Evolutionary conservation across 371 early-diverging fungal species (phyloP).

Genomic region (Apophysomyces ossiformis): DNA sequence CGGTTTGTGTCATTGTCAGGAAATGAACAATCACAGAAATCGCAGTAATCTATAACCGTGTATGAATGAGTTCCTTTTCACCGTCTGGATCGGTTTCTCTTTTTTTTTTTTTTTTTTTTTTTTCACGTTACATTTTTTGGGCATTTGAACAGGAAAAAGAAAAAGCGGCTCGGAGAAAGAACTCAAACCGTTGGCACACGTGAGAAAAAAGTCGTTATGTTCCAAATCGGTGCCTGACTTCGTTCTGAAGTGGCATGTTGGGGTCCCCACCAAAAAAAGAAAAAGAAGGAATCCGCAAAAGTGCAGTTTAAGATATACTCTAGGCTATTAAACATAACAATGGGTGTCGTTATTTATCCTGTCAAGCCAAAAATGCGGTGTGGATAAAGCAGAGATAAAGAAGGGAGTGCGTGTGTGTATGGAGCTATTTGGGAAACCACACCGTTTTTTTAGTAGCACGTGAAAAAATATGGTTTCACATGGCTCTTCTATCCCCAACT

Average conservation of each 20-base stretch:
- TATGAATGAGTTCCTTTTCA: neutral
- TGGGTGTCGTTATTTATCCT: no score
- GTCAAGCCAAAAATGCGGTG: no score
- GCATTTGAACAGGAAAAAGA: constrained; percentile 4
- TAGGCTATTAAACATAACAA: no score
- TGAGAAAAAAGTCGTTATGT: neutral
- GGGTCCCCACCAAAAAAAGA: no score
- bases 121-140: constrained; percentile 13
- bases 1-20: constrained; percentile 51
- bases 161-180: neutral
- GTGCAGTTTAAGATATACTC: no score
- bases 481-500: constrained; percentile 9
- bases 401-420: no score
- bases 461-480: constrained; percentile 21
- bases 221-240: no score
- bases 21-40: constrained; percentile 53
- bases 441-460: neutral
- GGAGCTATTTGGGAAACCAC: no score
- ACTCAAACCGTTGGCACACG: neutral
- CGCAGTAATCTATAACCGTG: constrained; percentile 42
- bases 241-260: no score
- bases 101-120: constrained; percentile 18
- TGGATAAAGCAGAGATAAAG: no score
- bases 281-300: no score
- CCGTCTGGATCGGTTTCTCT: neutral